Evolutionary conservation across 2,329 filamentous ascomycete genomes (phyloP), one percentile per base, ranked within the genome.

Genomic region (Diaporthe citriasiana): DNA sequence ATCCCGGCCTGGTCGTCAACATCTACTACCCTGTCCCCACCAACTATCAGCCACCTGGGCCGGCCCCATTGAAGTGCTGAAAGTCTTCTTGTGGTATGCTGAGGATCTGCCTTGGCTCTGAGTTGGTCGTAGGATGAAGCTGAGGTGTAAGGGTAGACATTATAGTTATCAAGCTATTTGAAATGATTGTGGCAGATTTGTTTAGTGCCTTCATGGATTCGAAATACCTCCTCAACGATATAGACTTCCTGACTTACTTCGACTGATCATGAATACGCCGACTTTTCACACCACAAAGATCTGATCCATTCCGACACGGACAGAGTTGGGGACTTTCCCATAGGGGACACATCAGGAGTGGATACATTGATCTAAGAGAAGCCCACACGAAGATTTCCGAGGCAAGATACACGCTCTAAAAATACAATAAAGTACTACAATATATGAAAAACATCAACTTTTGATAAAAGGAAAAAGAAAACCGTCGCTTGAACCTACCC

Each of bases 21-120:
- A 85, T 86, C 66, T 86, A 85, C 78, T 85, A 82, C 71, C 83
- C 82, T 1, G 76, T 84, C 7, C 83, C 83, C 0, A 82, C 80
- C 1, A 81, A 81, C 51, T 84, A 85, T 75, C 82, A 78, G 38
- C 73, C 73, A 17, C 78, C 75, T 1, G 77, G 75, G 7, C 76
- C 75, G 17, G 72, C 74, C 10, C 76, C 77, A 22, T 33, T 78
- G 15, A 74, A 51, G 19, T 78, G 76, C 35, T 76, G 30, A 71
- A n/a, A 22, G 17, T 8, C 4, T 22, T 15, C 7, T 17, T 47
- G 30, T 17, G 19, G 30, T 50, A n/a, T 10, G 2, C 10, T 7
- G 10, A 13, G 35, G 15, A 27, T 10, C 17, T 27, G 1, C 1
- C 17, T 17, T 50, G 13, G 7, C 30, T 25, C 12, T 3, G 40